Conservation (phyloP, 140 eudicot species). For the Senecio squalidus region DNA sequence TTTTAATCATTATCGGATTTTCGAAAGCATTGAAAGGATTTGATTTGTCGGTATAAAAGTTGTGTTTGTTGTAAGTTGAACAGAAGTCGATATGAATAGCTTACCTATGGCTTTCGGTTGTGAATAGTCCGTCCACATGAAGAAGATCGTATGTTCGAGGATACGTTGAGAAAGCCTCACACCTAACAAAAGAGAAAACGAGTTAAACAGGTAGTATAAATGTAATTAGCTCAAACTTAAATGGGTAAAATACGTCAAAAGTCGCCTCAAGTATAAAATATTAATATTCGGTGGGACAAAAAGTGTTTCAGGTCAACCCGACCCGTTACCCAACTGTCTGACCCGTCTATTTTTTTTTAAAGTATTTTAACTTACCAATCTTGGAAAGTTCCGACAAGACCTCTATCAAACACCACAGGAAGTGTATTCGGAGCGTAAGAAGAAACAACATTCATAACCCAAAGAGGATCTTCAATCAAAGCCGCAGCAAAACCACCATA, state of each 20-base stretch:
- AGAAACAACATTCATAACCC: constrained; percentile 99
- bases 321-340: no score
- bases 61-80: not conserved
- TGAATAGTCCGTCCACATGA: constrained; percentile 82
- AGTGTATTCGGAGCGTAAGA: constrained; percentile 79
- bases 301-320: not conserved
- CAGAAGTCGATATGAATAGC: not conserved
- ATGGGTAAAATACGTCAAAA: not conserved
- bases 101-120: constrained; percentile 95
- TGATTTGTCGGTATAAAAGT: not conserved
- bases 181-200: constrained; percentile 41
- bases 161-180: constrained; percentile 95
- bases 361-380: constrained; percentile 60
- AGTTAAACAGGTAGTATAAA: not conserved
- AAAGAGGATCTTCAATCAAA: constrained; percentile 60
- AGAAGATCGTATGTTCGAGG: constrained; percentile 96
- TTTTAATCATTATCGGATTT: not conserved
- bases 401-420: constrained; percentile 80
- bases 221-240: not conserved
- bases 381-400: constrained; percentile 84
- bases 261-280: no score
- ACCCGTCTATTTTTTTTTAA: no score
- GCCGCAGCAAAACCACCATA: constrained; percentile 94
- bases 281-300: no score
- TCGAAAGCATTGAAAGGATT: not conserved